A percentile compares a stretch with the other conserved stretches of the same genome.
These are phyloP conservation scores for Hippophae rhamnoides DNA, from an alignment of 306 rosid species.

Conservation along the genomic window DNA sequence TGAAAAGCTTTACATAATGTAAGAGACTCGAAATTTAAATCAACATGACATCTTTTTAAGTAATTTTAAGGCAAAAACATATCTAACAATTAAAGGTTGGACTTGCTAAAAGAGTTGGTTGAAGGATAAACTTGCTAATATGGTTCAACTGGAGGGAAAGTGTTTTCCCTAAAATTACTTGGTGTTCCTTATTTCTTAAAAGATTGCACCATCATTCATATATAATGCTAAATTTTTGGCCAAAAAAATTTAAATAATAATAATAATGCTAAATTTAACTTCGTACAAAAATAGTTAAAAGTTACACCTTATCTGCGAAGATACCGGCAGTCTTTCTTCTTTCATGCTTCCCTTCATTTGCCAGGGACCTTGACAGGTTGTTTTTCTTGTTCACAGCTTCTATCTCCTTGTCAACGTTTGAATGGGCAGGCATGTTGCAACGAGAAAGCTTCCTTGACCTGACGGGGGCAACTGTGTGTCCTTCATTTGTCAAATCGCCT, in stretches of 20 bases:
- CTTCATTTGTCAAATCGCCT: constrained; percentile 33
- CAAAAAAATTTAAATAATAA: no score
- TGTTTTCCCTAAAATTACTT: neutral
- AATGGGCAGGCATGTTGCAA: constrained; percentile 55
- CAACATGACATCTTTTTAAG: neutral
- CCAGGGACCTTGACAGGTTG: constrained; percentile 28
- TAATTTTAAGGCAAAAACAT: neutral
- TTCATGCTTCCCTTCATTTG: constrained; percentile 46
- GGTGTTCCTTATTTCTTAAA: neutral
- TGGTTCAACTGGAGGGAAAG: neutral
- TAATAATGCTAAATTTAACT: neutral
- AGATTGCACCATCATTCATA: neutral
- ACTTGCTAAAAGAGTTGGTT: constrained; percentile 3
- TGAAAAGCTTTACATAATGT: neutral
- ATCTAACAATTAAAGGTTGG: neutral
- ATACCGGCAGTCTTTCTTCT: constrained; percentile 33
- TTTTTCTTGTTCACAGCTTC: constrained; percentile 30
- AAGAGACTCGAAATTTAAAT: neutral
- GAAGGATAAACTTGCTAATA: neutral
- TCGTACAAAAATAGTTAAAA: constrained; percentile 11
- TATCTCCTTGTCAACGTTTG: constrained; percentile 23
- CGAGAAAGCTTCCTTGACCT: constrained; percentile 65
- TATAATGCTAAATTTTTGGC: neutral
- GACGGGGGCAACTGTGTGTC: constrained; percentile 32
- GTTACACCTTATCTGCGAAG: constrained; percentile 43